Conservation (phyloP, 495 filamentous ascomycete species). For the Xylaria sp. region DNA sequence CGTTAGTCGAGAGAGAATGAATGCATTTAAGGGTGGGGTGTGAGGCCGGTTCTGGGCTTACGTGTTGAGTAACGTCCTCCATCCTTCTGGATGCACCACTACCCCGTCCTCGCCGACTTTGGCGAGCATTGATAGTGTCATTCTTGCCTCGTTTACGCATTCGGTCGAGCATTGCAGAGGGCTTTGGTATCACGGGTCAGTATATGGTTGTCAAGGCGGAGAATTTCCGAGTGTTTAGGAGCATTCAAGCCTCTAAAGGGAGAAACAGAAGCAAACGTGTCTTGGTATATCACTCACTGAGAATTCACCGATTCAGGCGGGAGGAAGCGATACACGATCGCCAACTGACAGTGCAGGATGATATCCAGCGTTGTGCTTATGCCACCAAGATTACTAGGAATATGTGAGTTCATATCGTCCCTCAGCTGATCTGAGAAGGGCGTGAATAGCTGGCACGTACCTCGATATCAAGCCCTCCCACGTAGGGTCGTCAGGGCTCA, state of each 20-base stretch:
- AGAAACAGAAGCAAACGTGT: background rate
- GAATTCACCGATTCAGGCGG: conserved; percentile 41
- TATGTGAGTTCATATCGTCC: background rate
- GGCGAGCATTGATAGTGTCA: conserved; percentile 52
- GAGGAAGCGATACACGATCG: conserved; percentile 68
- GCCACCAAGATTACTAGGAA: background rate
- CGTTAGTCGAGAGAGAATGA: conserved; percentile 14
- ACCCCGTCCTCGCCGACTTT: conserved; percentile 26
- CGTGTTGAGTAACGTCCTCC: conserved; percentile 32
- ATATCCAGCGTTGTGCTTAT: conserved; percentile 10
- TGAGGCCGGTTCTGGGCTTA: conserved; percentile 16
- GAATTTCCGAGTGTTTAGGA: background rate
- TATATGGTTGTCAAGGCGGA: background rate
- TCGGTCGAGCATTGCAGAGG: conserved; percentile 50
- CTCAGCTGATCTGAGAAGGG: background rate
- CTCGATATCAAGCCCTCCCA: conserved; percentile 17
- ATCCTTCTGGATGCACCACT: conserved; percentile 3
- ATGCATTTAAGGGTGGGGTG: background rate
- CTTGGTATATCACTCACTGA: conserved; percentile 15
- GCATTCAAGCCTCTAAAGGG: background rate
- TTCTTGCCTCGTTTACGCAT: conserved; percentile 65
- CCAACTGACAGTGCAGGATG: conserved; percentile 40
- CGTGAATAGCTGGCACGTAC: conserved; percentile 42
- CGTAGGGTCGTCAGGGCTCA: conserved; percentile 25
- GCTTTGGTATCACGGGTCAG: background rate